Evolutionary conservation across 164 flowering plant genomes (phyloP), one percentile per base, ranked within the genome.

Genomic region (Akebia trifoliata): DNA sequence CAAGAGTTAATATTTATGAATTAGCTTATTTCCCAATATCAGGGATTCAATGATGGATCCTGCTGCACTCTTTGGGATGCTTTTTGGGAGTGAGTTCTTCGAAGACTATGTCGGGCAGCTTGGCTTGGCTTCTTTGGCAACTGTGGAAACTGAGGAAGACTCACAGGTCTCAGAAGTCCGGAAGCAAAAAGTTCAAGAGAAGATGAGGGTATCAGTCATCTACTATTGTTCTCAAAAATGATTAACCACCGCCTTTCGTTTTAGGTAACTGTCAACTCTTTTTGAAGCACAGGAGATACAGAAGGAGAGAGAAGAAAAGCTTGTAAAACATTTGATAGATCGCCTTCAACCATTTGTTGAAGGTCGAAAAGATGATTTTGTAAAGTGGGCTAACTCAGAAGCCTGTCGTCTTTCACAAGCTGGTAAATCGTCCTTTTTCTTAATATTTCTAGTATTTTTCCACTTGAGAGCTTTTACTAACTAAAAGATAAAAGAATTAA

Each of bases 61-160:
- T 50, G 53, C 91, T 60, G 76, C 87, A 59, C 85, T 92, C 2
- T 92, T 92, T 76, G 95, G 95, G 37, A 92, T 92, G 98, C 79
- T 85, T 46, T 89, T 92, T 59, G 98, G 96, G 29, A 92, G 93
- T 66, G 96, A 92, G 0, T 58, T 61, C n/a, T 92, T 92, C 71
- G 98, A 89, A 65, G 95, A 92, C 56, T 92, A 92, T 74, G 66
- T 89, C 56, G 98, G 98, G 35, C 86, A 86, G 64, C 90, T 92
- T 69, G 81, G 83, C 2, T 61, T 92, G 76, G 93, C 93, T 60
- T 71, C 89, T 25, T 57, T 85, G 50, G 71, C 93, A 45, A 66
- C 84, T 8, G 51, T 78, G 14, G 95, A 83, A 32, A 12, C 68
- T 66, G 92, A 83, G 43, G 83, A 76, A 54, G 81, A 72, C 11